Evolutionary conservation across 805 yeast genomes (phyloP).

Genomic region (Starmera pachycereana): DNA sequence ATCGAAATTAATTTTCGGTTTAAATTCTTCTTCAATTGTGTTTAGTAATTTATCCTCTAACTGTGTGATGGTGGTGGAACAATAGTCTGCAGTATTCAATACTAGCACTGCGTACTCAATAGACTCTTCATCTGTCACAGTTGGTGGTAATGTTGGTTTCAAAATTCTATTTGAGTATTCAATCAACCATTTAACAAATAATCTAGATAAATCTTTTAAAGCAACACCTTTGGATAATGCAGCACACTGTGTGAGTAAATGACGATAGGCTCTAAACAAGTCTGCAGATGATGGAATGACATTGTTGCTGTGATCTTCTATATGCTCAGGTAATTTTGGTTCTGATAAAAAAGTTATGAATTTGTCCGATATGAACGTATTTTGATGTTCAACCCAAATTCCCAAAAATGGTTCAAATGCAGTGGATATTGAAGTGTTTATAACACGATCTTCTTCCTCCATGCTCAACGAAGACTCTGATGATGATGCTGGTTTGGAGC

Average conservation of each 20-base stretch:
- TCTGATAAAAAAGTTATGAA: slow-evolving; percentile 54
- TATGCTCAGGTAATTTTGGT: slow-evolving; percentile 39
- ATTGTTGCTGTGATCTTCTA: slow-evolving; percentile 40
- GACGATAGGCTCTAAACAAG: slow-evolving; percentile 68
- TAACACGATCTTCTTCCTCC: slow-evolving; percentile 1
- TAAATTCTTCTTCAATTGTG: slow-evolving; percentile 30
- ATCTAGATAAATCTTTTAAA: slow-evolving; percentile 33
- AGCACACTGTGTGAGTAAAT: slow-evolving; percentile 58
- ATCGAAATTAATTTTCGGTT: slow-evolving; percentile 40
- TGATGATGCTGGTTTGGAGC: neutral
- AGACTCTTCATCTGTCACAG: slow-evolving; percentile 43
- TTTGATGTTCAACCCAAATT: slow-evolving; percentile 84
- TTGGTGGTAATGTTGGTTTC: slow-evolving; percentile 37
- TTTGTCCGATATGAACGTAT: slow-evolving; percentile 47
- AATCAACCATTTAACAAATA: slow-evolving; percentile 57
- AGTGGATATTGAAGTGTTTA: slow-evolving; percentile 37
- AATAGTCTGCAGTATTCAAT: slow-evolving; percentile 83
- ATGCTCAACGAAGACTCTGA: neutral
- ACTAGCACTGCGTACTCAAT: slow-evolving; percentile 59
- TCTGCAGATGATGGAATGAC: slow-evolving; percentile 85
- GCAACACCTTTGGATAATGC: slow-evolving; percentile 37
- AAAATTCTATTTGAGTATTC: slow-evolving; percentile 47
- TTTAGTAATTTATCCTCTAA: slow-evolving; percentile 50
- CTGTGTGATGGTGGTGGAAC: slow-evolving; percentile 69
- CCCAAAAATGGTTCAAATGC: slow-evolving; percentile 80